These are phyloP conservation scores for Huntiella omanensis DNA, from an alignment of 2,329 filamentous ascomycete species.

Conservation along the genomic window DNA sequence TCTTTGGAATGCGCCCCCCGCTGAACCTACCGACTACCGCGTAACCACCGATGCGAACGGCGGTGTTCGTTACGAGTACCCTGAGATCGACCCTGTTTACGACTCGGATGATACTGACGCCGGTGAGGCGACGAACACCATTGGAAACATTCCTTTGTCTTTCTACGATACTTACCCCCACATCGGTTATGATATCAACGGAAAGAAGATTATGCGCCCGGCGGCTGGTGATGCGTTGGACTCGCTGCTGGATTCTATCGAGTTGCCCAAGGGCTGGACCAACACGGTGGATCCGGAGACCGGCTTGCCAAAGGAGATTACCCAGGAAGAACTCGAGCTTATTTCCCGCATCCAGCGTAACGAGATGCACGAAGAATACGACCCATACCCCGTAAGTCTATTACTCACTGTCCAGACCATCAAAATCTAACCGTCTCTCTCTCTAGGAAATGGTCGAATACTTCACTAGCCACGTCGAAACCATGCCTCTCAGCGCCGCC, in stretches of 20 bases:
- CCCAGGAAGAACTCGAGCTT: conserved; percentile 71
- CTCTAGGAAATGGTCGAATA: conserved; percentile 67
- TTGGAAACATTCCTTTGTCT: conserved; percentile 79
- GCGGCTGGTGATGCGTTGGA: conserved; percentile 87
- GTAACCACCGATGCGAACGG: conserved; percentile 72
- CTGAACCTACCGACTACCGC: conserved; percentile 25
- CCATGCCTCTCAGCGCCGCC: conserved; percentile 86
- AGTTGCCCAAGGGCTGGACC: conserved; percentile 93
- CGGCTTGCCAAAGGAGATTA: conserved; percentile 78
- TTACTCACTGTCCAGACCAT: not conserved
- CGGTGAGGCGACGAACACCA: conserved; percentile 65
- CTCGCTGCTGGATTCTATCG: conserved; percentile 85
- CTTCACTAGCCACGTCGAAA: conserved; percentile 77
- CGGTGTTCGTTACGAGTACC: conserved; percentile 74
- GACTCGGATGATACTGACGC: conserved; percentile 90
- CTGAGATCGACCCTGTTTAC: conserved; percentile 84
- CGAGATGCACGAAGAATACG: conserved; percentile 72
- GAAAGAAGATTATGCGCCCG: conserved; percentile 91
- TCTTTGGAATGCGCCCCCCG: conserved; percentile 9
- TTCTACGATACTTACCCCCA: conserved; percentile 98
- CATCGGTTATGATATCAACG: conserved; percentile 97
- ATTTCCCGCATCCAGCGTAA: conserved; percentile 77
- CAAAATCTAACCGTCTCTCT: not conserved
- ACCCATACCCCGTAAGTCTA: conserved; percentile 62
- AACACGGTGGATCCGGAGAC: conserved; percentile 86